Conservation (phyloP, 352 stramenopile genomes). For the Globisporangium radiosum region DNA sequence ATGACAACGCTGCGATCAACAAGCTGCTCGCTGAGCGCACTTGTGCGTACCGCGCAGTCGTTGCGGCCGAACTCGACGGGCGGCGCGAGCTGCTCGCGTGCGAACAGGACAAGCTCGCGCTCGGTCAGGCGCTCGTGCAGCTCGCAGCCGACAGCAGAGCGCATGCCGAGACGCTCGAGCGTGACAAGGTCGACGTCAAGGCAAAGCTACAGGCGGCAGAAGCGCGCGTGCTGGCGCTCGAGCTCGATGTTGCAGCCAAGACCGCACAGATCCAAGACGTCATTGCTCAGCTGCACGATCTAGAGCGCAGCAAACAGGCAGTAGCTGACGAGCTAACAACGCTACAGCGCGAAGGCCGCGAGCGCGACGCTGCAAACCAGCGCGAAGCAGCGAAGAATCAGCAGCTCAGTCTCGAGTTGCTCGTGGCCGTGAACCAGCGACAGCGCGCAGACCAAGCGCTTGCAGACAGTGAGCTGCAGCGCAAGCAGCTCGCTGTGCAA, state of each 20-base stretch:
- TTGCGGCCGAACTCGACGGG: conserved; percentile 53
- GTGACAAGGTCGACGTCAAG: conserved; percentile 56
- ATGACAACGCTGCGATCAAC: conserved; percentile 34
- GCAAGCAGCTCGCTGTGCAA: conserved; percentile 14
- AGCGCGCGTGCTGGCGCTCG: conserved; percentile 56
- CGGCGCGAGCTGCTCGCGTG: conserved; percentile 49
- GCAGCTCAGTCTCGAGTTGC: conserved; percentile 59
- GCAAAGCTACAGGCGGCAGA: conserved; percentile 57
- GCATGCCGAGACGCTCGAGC: conserved; percentile 37
- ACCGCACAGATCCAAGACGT: conserved; percentile 47
- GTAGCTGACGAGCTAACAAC: conserved; percentile 27
- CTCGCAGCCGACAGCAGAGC: conserved; percentile 49
- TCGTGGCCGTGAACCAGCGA: conserved; percentile 66
- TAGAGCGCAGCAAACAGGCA: conserved; percentile 35
- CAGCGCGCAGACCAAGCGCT: conserved; percentile 30
- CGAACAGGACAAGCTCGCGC: conserved; percentile 60
- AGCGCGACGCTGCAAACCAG: conserved; percentile 22
- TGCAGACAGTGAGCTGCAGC: conserved; percentile 19
- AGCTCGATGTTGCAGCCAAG: conserved; percentile 51
- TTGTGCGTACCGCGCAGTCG: conserved; percentile 51
- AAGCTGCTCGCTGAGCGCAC: conserved; percentile 35
- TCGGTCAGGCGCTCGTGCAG: conserved; percentile 62
- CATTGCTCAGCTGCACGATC: conserved; percentile 44
- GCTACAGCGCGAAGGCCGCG: conserved; percentile 26
- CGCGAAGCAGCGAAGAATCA: conserved; percentile 56